phyloP scores from a whole-genome alignment of 257 asterid species.

The Echium plantagineum region DNA sequence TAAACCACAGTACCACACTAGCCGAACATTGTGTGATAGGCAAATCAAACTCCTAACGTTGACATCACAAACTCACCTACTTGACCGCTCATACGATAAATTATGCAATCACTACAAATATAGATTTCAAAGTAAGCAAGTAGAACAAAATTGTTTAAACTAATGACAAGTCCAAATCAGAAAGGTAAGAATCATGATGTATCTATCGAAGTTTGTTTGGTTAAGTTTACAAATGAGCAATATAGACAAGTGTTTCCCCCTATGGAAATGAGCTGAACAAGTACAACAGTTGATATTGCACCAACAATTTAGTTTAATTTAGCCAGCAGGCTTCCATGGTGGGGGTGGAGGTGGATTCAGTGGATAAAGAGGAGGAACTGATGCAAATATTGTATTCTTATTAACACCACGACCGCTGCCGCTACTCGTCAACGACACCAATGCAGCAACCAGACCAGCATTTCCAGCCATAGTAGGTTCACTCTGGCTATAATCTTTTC shows the following conservation, averaged over 20 bases:
- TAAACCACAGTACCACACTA: no score
- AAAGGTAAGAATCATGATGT: not conserved
- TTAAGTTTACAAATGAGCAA: not conserved
- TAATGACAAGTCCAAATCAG: no score
- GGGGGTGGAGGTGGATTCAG: constrained; percentile 69
- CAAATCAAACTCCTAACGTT: no score
- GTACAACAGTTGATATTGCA: not conserved
- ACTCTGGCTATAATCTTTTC: constrained; percentile 53
- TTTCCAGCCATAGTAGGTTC: constrained; percentile 88
- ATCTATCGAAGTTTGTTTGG: not conserved
- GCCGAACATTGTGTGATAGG: no score
- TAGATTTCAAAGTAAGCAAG: no score
- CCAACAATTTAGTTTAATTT: not conserved
- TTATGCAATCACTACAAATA: no score
- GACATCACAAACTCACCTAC: no score
- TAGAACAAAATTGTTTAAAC: no score
- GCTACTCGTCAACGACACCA: constrained; percentile 55
- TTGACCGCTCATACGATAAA: no score
- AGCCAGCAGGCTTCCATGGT: constrained; percentile 57
- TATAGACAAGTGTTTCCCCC: not conserved
- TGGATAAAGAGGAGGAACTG: constrained; percentile 65
- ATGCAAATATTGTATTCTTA: constrained; percentile 52
- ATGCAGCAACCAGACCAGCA: constrained; percentile 84
- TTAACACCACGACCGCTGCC: constrained; percentile 49
- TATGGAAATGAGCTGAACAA: not conserved